Base-by-base conservation (phyloP, 257 asterid species). In the Jasminum sambac region DNA sequence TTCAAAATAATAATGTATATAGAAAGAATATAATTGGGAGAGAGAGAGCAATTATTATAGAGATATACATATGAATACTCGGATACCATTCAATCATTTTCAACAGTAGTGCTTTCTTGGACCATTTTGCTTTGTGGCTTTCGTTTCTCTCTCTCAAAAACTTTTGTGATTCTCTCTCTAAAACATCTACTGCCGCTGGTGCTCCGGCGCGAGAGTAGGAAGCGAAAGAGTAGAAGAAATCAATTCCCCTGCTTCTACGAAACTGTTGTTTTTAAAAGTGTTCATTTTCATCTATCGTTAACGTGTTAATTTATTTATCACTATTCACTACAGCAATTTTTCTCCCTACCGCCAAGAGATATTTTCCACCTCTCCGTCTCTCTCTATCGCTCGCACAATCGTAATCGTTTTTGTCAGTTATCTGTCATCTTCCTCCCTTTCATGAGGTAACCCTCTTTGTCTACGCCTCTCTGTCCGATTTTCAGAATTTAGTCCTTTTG, bases 191-290 rank as follows among this genome's bases (percentile, higher is more conserved):
- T 7, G 34, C 37, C 23, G 8, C 77, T 64, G 66, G 84, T 74
- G 84, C 81, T 81, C 84, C 86, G 90, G 88, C 93, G 95, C 82
- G 83, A 78, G 90, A 66, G 86, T 78, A 84, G 95, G 89, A 85
- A 90, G 95, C 79, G 85, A 82, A 88, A 72, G 98, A 88, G 97
- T 90, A 80, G 85, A 90, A 80, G 98, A 74, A 85, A 93, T 62
- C 90, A 72, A 78, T 88, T 88, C 71, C 92, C 88, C 89, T 79
- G 76, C 95, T 86, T 90, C 84, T 86, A 92, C 91, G 95, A 77
- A 88, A 90, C 90, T 73, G 67, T 39, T 71, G 77, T 38, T 66
- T 25, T 71, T 30, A 4, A 30, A 9, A 48, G 59, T 55, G 58
- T 78, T 24, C 42, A 26, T 67, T 57, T 66, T 57, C 72, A n/a